Evolutionary conservation across 73 alveolate genomes (phyloP).

Genomic region (Paramecium caudatum): DNA sequence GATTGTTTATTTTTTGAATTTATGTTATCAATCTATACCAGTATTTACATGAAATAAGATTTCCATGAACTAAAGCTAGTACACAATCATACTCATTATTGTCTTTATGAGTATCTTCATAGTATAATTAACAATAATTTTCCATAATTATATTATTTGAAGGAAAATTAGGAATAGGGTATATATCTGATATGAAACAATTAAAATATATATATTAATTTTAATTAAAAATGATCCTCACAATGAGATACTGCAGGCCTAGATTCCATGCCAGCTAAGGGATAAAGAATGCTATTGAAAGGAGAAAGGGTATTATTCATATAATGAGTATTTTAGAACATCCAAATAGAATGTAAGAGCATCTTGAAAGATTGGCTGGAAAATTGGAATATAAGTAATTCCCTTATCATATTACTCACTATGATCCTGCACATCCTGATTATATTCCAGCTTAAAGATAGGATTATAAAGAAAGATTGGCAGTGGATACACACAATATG

Average conservation of each 20-base stretch:
- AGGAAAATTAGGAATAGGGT: neutral
- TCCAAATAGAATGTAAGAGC: neutral
- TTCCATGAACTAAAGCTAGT: slow-evolving; percentile 44
- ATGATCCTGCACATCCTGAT: slow-evolving; percentile 53
- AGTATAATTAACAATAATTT: neutral
- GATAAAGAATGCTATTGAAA: neutral
- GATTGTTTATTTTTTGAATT: neutral
- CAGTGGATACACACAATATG: slow-evolving; percentile 58
- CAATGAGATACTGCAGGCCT: slow-evolving; percentile 42
- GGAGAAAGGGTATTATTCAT: slow-evolving; percentile 23
- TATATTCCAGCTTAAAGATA: slow-evolving; percentile 39
- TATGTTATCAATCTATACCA: slow-evolving; percentile 11
- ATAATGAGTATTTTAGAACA: too few relatives aligned
- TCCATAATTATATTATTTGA: neutral
- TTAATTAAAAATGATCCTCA: slow-evolving; percentile 28
- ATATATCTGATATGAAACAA: neutral
- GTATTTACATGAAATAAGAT: neutral
- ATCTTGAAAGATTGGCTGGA: neutral
- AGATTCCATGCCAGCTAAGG: neutral
- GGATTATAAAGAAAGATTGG: slow-evolving; percentile 1
- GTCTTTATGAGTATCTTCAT: slow-evolving; percentile 7
- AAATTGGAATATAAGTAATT: slow-evolving; percentile 12
- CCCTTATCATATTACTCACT: slow-evolving; percentile 43
- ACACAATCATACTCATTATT: neutral
- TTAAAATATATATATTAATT: neutral